Evolutionary conservation across 2,329 filamentous ascomycete genomes (phyloP).

Genomic region (Bipolaris sorokiniana): DNA sequence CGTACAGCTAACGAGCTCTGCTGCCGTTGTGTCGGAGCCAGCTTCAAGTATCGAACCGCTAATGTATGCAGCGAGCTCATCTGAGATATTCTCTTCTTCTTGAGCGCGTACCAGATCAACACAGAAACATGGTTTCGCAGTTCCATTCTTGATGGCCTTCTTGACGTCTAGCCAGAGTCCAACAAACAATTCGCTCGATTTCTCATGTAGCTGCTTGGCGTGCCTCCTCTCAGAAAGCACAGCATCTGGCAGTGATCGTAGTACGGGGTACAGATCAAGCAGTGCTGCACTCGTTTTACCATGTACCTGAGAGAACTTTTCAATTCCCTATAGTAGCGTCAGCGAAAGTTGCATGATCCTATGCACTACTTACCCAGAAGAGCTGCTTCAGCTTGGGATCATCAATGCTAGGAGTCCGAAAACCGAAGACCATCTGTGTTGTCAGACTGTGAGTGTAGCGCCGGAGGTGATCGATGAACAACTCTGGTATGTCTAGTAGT

Average conservation of each 20-base stretch:
- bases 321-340: constrained; percentile 49
- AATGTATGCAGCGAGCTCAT: constrained; percentile 31
- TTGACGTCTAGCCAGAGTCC: constrained; percentile 34
- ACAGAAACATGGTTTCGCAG: constrained; percentile 31
- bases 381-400: constrained; percentile 27
- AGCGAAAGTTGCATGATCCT: constrained; percentile 18
- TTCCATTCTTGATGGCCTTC: constrained; percentile 19
- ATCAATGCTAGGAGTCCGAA: constrained; percentile 28
- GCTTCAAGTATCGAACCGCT: constrained; percentile 37
- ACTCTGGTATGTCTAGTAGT: constrained; percentile 53
- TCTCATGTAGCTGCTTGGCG: constrained; percentile 52
- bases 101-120: constrained; percentile 30
- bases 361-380: constrained; percentile 10
- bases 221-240: constrained; percentile 46
- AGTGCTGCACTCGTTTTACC: constrained; percentile 53
- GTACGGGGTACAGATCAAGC: constrained; percentile 55
- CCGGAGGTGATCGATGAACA: constrained; percentile 54
- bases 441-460: constrained; percentile 58
- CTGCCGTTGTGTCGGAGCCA: constrained; percentile 39
- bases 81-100: constrained; percentile 27
- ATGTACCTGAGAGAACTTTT: constrained; percentile 52
- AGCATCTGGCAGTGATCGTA: constrained; percentile 48
- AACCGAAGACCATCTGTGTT: constrained; percentile 59
- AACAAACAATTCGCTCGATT: constrained; percentile 48
- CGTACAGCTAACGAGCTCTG: constrained; percentile 30